Evolutionary conservation across 179 eudicot species (phyloP).

Genomic region (Beta corolliflora): DNA sequence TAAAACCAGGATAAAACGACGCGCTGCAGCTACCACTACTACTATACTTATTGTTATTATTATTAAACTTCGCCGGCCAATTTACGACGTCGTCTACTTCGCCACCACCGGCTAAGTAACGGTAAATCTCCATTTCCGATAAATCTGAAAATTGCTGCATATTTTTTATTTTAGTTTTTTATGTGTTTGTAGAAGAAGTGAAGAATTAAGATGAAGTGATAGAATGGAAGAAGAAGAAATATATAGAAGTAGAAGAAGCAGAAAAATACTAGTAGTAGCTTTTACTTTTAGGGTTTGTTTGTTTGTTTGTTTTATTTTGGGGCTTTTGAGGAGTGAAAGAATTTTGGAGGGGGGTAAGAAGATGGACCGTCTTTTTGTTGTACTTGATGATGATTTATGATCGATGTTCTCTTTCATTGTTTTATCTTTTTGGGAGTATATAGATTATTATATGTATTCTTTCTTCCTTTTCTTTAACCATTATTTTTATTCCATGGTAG

Average conservation of each 20-base stretch:
- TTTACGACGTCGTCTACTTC: not conserved
- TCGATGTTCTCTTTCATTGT: not conserved
- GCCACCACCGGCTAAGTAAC: slow-evolving; percentile 17
- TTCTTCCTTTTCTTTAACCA: no score
- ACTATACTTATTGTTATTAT: slow-evolving; percentile 3
- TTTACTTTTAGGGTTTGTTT: slow-evolving; percentile 5
- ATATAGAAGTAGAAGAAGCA: not conserved
- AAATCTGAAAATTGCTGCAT: slow-evolving; percentile 27
- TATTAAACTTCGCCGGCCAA: not conserved
- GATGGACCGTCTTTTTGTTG: slow-evolving; percentile 28
- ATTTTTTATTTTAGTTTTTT: not conserved
- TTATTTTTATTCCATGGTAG: no score
- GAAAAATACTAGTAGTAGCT: not conserved
- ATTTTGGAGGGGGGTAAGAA: slow-evolving; percentile 12
- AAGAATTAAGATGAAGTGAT: not conserved
- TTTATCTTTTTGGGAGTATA: not conserved
- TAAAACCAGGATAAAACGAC: slow-evolving; percentile 34
- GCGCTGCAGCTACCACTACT: slow-evolving; percentile 19
- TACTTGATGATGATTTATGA: slow-evolving; percentile 20
- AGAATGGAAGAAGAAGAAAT: not conserved
- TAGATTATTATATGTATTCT: no score
- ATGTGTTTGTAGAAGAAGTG: no score
- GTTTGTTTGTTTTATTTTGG: not conserved
- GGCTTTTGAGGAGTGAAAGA: slow-evolving; percentile 23
- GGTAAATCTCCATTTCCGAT: slow-evolving; percentile 35